Evolutionary conservation across 805 yeast genomes (phyloP).

Genomic region (Starmerella stigmatis): DNA sequence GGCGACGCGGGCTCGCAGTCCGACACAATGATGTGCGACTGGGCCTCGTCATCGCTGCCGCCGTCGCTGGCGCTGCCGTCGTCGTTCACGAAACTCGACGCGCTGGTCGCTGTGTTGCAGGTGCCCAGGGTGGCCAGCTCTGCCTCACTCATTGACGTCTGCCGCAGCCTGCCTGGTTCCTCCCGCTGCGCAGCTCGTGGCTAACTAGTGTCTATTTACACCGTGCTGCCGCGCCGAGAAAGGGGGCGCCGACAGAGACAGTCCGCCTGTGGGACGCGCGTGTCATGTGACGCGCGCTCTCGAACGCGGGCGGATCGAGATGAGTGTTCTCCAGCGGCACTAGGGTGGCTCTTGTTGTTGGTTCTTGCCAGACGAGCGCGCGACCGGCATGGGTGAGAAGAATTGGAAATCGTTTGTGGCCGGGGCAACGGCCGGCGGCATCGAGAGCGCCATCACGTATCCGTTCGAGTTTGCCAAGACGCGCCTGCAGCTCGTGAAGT

Average conservation of each 20-base stretch:
- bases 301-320: too few species aligned
- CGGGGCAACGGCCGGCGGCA: constrained; percentile 39
- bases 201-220: neutral
- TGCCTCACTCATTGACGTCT: constrained; percentile 13
- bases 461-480: constrained; percentile 98
- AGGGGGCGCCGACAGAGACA: too few species aligned
- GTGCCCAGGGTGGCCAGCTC: constrained; percentile 18
- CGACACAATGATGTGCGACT: constrained; percentile 3
- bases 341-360: too few species aligned
- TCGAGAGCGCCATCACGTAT: constrained; percentile 79
- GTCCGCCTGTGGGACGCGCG: neutral
- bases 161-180: too few species aligned
- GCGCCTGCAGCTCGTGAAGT: constrained; percentile 57
- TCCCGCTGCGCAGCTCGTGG: too few species aligned
- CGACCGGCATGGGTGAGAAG: constrained; percentile 18
- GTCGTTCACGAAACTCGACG: neutral
- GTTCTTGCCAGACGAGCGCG: too few species aligned
- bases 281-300: neutral
- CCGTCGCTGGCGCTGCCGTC: neutral
- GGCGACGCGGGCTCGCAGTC: constrained; percentile 8
- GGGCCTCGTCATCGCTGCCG: neutral
- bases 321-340: too few species aligned
- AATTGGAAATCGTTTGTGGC: constrained; percentile 35
- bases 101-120: neutral
- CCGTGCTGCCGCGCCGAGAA: neutral